These are phyloP conservation scores for Candolleomyces aberdarensis DNA, from an alignment of 768 basidiomycete genomes.

Conservation along the genomic window DNA sequence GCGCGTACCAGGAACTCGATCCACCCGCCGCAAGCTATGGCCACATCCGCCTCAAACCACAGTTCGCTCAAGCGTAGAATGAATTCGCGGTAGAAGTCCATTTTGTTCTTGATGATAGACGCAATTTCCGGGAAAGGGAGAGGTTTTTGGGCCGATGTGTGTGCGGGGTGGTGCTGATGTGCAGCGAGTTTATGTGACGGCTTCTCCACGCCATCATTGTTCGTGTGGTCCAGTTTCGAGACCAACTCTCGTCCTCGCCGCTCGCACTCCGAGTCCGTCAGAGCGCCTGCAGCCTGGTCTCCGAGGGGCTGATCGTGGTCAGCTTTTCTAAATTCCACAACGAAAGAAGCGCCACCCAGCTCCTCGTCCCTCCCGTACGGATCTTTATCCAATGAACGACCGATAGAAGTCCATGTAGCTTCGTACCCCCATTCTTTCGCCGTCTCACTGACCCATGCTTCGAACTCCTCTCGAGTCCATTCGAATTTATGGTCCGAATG, in stretches of 20 bases:
- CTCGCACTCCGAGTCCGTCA: conserved; percentile 30
- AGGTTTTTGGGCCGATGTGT: conserved; percentile 27
- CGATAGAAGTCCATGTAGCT: conserved; percentile 58
- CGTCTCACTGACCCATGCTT: conserved; percentile 50
- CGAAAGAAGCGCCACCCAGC: conserved; percentile 64
- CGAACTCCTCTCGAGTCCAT: conserved; percentile 79
- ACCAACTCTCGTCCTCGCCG: conserved; percentile 34
- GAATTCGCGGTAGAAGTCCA: conserved; percentile 51
- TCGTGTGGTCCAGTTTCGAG: conserved; percentile 18
- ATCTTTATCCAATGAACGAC: conserved; percentile 56
- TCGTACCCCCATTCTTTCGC: conserved; percentile 73
- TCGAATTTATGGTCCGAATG: conserved; percentile 89
- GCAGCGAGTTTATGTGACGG: conserved; percentile 46
- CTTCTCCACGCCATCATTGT: not conserved
- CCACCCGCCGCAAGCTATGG: conserved; percentile 55
- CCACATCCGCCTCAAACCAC: conserved; percentile 48
- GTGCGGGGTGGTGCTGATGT: conserved; percentile 47
- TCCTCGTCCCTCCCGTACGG: conserved; percentile 68
- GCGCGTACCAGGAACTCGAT: conserved; percentile 52
- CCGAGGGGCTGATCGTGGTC: conserved; percentile 21
- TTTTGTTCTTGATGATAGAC: conserved; percentile 44
- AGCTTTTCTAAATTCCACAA: conserved; percentile 55
- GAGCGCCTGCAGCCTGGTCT: conserved; percentile 9
- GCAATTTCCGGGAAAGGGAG: conserved; percentile 35
- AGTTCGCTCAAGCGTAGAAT: conserved; percentile 48